Evolutionary conservation across 495 filamentous ascomycete genomes (phyloP), one percentile per base, ranked within the genome.

Genomic region (Penicillium verhagenii): DNA sequence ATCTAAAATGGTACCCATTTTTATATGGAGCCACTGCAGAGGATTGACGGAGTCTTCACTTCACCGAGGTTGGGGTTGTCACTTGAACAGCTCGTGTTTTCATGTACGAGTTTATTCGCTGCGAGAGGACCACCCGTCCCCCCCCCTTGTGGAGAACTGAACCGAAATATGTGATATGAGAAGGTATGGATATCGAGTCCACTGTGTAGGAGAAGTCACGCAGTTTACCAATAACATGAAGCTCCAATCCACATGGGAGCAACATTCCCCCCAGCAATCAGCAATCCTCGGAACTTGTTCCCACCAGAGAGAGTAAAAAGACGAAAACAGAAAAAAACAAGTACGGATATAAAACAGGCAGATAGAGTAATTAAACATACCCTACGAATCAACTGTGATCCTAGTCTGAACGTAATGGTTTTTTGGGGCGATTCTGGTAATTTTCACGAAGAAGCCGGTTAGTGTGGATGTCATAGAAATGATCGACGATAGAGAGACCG

Each of bases 401-500:
- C 13, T n/a, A 9, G 1, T 28, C n/a, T n/a, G n/a, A n/a, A 35
- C 33, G 14, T 13, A 4, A 4, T 14, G 14, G 16, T 42, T 42
- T 42, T 42, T n/a, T n/a, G n/a, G n/a, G 7, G 42, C 5, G 20
- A 46, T 20, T 28, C 47, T 50, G 6, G n/a, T 21, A 33, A 35
- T 48, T 23, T 24, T 21, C 11, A 37, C 20, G 25, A 47, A 28
- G 50, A 38, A 40, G 35, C 37, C 20, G 50, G 26, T 23, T 16
- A 13, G 20, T 11, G 31, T 23, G 29, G 46, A 31, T 28, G 44
- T 26, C 23, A 47, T n/a, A n/a, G n/a, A 23, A 59, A 56, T 58
- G 63, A 66, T 66, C 63, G 60, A 66, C 60, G 56, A 52, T 59
- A 48, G 48, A 43, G 35, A 48, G 49, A 63, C 60, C 63, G 63